These are phyloP conservation scores for Lactarius evosmus DNA, from an alignment of 768 basidiomycete species.

Conservation along the genomic window DNA sequence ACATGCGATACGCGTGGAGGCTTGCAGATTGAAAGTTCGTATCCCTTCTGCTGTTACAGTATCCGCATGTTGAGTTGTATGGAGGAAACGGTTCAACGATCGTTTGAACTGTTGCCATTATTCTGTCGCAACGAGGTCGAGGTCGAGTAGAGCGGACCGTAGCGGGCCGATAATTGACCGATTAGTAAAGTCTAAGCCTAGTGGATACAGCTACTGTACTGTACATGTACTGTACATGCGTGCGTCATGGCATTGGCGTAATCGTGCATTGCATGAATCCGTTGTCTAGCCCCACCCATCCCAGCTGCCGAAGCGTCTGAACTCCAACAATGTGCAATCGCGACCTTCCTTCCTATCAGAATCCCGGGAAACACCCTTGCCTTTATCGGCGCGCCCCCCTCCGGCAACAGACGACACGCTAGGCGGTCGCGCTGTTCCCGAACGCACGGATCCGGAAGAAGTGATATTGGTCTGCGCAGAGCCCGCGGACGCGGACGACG, in stretches of 20 bases:
- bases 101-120: background rate
- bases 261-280: background rate
- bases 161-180: background rate
- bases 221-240: conserved; percentile 9
- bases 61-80: conserved; percentile 18
- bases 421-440: conserved; percentile 47
- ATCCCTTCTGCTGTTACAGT: background rate
- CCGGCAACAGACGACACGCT: conserved; percentile 52
- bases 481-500: conserved; percentile 29
- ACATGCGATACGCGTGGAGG: conserved; percentile 21
- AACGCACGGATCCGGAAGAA: conserved; percentile 43
- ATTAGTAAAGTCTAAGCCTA: background rate
- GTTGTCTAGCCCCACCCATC: conserved; percentile 67
- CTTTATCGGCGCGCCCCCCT: conserved; percentile 51
- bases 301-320: conserved; percentile 80
- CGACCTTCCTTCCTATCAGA: conserved; percentile 58
- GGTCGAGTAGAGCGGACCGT: too few species aligned
- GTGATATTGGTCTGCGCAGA: conserved; percentile 30
- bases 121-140: background rate
- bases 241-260: conserved; percentile 1
- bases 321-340: conserved; percentile 71
- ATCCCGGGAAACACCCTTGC: conserved; percentile 58
- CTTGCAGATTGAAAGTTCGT: background rate
- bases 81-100: conserved; percentile 11
- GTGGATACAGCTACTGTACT: background rate